Percentiles rank a stretch among this genome's conserved stretches.
Evolutionary conservation across 768 basidiomycete genomes (phyloP).

Genomic region (Hypsizygus marmoreus): DNA sequence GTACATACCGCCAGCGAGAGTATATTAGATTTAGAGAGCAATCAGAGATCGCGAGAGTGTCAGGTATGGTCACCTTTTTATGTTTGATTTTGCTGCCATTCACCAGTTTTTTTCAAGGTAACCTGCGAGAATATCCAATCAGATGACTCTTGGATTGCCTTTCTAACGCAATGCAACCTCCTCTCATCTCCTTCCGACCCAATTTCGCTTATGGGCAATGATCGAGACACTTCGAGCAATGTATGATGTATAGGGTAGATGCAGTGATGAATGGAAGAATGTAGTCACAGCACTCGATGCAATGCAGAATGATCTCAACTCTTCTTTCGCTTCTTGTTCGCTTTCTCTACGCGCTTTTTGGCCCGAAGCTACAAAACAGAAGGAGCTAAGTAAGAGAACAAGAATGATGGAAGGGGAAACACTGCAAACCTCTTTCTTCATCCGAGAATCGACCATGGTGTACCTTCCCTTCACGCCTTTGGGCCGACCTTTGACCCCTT

Average conservation of each 20-base stretch:
- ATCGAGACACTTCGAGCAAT: background rate
- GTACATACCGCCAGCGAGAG: constrained; percentile 44
- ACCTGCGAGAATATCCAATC: constrained; percentile 38
- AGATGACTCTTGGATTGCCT: constrained; percentile 43
- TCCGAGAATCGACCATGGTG: constrained; percentile 90
- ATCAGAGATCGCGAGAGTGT: constrained; percentile 51
- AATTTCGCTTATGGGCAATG: background rate
- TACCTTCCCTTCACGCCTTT: constrained; percentile 96
- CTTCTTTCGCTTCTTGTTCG: constrained; percentile 59
- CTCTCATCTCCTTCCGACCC: constrained; percentile 30
- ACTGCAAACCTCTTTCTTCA: constrained; percentile 92
- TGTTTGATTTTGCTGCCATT: background rate
- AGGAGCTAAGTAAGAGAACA: constrained; percentile 10
- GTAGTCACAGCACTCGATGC: background rate
- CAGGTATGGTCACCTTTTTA: constrained; percentile 46
- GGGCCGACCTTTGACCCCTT: constrained; percentile 88
- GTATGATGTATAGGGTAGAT: background rate
- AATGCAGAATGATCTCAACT: constrained; percentile 13
- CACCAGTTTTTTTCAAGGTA: constrained; percentile 38
- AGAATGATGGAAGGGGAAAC: constrained; percentile 7
- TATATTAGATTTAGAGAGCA: constrained; percentile 53
- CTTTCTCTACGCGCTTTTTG: constrained; percentile 77
- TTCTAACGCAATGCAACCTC: constrained; percentile 35
- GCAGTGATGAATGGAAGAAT: background rate
- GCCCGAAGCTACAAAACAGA: constrained; percentile 65